Base-by-base conservation (phyloP, 495 filamentous ascomycete genomes). In the Neurospora africana region DNA sequence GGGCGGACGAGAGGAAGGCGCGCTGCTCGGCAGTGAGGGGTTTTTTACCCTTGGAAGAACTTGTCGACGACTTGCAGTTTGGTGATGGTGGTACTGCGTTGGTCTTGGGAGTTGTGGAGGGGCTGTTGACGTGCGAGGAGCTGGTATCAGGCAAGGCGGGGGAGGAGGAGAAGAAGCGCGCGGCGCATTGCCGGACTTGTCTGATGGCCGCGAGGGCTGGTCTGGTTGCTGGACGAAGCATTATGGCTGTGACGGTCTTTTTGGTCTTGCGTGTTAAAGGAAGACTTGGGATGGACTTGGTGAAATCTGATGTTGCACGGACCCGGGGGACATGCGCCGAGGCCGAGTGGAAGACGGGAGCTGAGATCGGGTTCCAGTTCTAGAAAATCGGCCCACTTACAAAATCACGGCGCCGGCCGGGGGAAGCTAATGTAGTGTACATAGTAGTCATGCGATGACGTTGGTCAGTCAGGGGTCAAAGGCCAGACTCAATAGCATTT, bases 1-100 rank as follows among this genome's bases (percentile, higher is more conserved):
- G 86, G 72, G 94, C 94, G 69, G 88, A 87, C 69, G 93, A 91
- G 72, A 98, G 89, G 78, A 91, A 95, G 65, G 89, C 84, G 37
- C 87, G 87, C 78, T 97, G 93, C 67, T 86, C 83, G 70, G 86
- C 80, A 70, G 88, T 92, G 39, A 97, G 84, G 36, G 90, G 87
- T 76, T 75, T 72, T 73, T 73, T 74, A 82, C 85, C 74, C 84
- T 84, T n/a, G 78, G 71, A 58, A 41, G 68, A 37, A 69, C 75
- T 47, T 33, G 73, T 74, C 3, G 65, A 7, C 30, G 74, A 40
- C 69, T 74, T 75, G 38, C 72, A 47, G 8, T 58, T 15, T 37
- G 61, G 71, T 36, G 71, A 47, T 71, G 68, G 40, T 65, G 65
- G 38, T 36, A 13, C 9, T 30, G 67, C n/a, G 70, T 37, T 44